Conservation (phyloP, 345 rosid genomes). For the Luvunga scandens region DNA sequence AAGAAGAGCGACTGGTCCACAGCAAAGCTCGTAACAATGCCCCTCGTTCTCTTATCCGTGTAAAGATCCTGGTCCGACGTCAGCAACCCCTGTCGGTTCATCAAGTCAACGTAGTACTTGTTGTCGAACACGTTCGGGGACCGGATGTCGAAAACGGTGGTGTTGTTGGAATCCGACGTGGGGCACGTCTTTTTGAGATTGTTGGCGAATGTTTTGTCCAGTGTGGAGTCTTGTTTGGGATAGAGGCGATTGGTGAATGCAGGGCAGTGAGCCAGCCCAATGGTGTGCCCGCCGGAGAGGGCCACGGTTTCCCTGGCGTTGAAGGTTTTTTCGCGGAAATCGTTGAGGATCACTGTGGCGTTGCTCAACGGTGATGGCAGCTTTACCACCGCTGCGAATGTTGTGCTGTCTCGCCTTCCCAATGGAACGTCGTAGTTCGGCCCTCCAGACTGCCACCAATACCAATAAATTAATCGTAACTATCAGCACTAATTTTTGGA, state of each 20-base stretch:
- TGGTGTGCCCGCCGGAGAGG: conserved; percentile 91
- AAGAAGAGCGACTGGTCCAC: conserved; percentile 54
- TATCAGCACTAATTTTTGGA: too few species aligned
- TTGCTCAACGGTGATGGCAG: conserved; percentile 52
- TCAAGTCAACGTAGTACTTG: conserved; percentile 71
- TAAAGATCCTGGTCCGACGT: conserved; percentile 88
- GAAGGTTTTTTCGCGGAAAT: conserved; percentile 43
- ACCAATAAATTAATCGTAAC: neutral
- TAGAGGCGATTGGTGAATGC: conserved; percentile 63
- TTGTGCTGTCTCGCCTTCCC: conserved; percentile 68
- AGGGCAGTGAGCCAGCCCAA: conserved; percentile 62
- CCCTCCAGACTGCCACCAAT: conserved; percentile 58
- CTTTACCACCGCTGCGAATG: conserved; percentile 49
- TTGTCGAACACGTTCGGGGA: conserved; percentile 74
- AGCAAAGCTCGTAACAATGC: conserved; percentile 62
- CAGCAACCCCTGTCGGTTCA: conserved; percentile 81
- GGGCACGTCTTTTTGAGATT: conserved; percentile 59
- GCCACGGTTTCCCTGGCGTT: conserved; percentile 74
- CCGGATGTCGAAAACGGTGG: conserved; percentile 55
- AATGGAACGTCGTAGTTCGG: conserved; percentile 69
- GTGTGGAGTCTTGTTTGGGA: conserved; percentile 70
- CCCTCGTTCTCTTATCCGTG: conserved; percentile 50
- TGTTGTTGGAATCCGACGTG: conserved; percentile 31
- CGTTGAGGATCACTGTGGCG: conserved; percentile 36
- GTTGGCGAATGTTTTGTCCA: conserved; percentile 67